Conservation (phyloP, 352 stramenopile genomes). For the Phytophthora pseudosyringae region DNA sequence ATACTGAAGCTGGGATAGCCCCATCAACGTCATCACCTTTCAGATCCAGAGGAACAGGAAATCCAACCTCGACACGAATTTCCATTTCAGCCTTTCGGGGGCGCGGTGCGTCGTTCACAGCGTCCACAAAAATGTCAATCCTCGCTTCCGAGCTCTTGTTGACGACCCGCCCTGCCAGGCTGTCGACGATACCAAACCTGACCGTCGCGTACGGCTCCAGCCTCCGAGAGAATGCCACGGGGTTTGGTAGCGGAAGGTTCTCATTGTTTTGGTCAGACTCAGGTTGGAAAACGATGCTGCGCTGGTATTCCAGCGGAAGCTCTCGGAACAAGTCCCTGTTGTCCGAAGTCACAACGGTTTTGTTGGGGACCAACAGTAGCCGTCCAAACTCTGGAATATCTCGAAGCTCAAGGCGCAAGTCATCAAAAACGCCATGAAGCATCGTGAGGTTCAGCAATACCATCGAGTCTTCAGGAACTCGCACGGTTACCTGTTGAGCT, state of each 20-base stretch:
- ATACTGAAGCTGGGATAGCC: background rate
- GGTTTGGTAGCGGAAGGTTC: conserved; percentile 46
- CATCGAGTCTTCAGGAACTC: conserved; percentile 52
- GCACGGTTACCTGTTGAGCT: conserved; percentile 33
- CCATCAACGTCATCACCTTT: conserved; percentile 51
- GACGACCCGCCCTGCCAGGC: conserved; percentile 32
- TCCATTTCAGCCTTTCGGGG: conserved; percentile 24
- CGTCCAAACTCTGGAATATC: conserved; percentile 53
- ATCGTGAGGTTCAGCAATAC: conserved; percentile 58
- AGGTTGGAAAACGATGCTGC: conserved; percentile 58
- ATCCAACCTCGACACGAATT: conserved; percentile 25
- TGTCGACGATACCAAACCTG: conserved; percentile 41
- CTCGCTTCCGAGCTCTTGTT: conserved; percentile 37
- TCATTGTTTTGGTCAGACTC: conserved; percentile 53
- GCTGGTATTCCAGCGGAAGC: conserved; percentile 54
- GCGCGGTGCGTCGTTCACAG: conserved; percentile 52
- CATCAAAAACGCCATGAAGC: conserved; percentile 67
- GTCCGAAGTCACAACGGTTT: conserved; percentile 37
- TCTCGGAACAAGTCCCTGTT: conserved; percentile 54
- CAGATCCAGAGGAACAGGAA: conserved; percentile 44
- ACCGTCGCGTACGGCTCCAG: conserved; percentile 45
- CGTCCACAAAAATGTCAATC: conserved; percentile 66
- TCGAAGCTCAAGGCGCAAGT: conserved; percentile 59
- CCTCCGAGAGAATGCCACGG: conserved; percentile 45
- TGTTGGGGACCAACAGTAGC: conserved; percentile 62